A percentile compares a stretch with the other conserved stretches of the same genome.
phyloP scores from a whole-genome alignment of 495 filamentous ascomycete species.

The Annulohypoxylon moriforme region DNA sequence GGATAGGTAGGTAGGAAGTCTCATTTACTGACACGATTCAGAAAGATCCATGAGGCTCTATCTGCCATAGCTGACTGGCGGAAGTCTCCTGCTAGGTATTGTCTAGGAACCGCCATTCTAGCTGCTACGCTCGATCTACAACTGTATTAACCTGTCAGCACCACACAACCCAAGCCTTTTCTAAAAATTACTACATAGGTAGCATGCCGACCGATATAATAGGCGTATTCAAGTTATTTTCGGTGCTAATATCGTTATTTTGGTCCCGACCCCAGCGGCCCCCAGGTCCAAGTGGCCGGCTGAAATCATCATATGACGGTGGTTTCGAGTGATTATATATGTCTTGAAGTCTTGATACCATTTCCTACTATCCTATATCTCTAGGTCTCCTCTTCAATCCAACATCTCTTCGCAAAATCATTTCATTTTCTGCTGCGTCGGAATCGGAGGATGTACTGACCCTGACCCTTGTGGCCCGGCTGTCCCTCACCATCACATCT shows the following conservation, averaged over 20 bases:
- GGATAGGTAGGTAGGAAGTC: background rate
- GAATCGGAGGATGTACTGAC: too few relatives aligned
- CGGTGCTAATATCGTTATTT: too few relatives aligned
- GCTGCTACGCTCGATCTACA: background rate
- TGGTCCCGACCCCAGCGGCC: background rate
- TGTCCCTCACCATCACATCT: background rate
- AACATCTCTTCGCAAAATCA: background rate
- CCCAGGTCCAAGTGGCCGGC: background rate
- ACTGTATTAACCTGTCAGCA: background rate
- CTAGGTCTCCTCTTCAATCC: background rate
- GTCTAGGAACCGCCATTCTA: background rate
- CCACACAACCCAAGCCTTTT: background rate
- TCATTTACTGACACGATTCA: background rate
- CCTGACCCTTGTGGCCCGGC: background rate
- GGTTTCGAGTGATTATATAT: background rate
- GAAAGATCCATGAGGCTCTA: background rate
- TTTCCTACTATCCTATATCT: background rate
- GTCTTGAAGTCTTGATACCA: background rate
- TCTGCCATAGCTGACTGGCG: background rate
- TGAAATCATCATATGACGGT: background rate
- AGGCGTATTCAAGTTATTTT: background rate
- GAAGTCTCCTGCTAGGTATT: background rate
- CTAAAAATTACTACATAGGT: background rate
- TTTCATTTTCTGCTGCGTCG: background rate
- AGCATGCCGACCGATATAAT: background rate